Evolutionary conservation across 2,329 filamentous ascomycete genomes (phyloP), one percentile per base, ranked within the genome.

Genomic region (Dothideomycetes sp.): DNA sequence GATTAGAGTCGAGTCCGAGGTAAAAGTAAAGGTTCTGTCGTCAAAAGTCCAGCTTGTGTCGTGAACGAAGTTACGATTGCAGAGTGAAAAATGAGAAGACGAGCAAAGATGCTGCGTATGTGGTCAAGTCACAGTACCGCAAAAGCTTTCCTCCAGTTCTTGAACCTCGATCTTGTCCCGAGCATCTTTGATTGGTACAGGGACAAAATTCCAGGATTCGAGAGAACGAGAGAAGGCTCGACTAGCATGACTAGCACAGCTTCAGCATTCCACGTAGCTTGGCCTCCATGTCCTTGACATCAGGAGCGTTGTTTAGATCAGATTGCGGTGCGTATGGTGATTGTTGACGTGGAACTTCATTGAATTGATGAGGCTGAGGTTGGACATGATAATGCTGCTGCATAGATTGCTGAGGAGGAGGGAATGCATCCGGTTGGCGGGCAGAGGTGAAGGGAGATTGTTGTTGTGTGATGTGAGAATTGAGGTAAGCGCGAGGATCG

Each of bases 251-350:
- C 16, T 41, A 46, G 29, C 41, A 33, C 32, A 59, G 44, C 41
- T 59, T 59, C 24, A 64, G 51, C 51, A 64, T 62, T n/a, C 59
- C 55, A 47, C 58, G 54, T 47, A 64, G 49, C 49, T 63, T 59
- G 28, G 62, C 58, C 49, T 63, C 59, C 54, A 64, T 62, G 18
- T 50, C 49, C 38, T 55, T 53, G 17, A 59, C 51, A 48, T 63
- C 56, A 27, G 47, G 38, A 28, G 44, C 40, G 41, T 36, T 19
- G n/a, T n/a, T n/a, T n/a, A n/a, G n/a, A 35, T 30, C 30, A 39
- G 24, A 30, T 10, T 29, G 41, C 17, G 33, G 42, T 37, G 33
- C 37, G 12, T 27, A 29, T 13, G 33, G 38, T 22, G 24, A 33
- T 32, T 45, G 37, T 31, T 40, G 36, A 17, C 30, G 32, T 27